These are phyloP conservation scores for Copromyces sp. DNA, from an alignment of 495 filamentous ascomycete species.

Conservation along the genomic window DNA sequence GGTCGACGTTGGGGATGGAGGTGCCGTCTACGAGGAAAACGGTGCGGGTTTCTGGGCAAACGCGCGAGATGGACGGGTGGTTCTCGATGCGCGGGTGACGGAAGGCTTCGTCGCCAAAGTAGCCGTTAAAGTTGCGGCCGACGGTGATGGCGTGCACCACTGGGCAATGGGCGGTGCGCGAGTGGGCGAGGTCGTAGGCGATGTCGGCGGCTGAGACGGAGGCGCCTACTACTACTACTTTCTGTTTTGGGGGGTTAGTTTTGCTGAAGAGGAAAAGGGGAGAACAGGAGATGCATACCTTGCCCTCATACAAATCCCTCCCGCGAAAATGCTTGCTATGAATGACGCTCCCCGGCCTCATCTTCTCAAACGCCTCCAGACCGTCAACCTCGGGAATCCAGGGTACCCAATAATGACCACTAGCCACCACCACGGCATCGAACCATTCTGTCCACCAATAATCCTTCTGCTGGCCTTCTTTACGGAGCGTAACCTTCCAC, in stretches of 20 bases:
- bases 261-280: neutral
- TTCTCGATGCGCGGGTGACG: constrained; percentile 36
- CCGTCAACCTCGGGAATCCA: constrained; percentile 54
- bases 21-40: constrained; percentile 41
- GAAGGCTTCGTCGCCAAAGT: constrained; percentile 43
- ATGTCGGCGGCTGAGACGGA: constrained; percentile 68
- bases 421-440: constrained; percentile 66
- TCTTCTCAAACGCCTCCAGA: constrained; percentile 27
- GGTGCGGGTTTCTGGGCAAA: constrained; percentile 23
- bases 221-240: constrained; percentile 59
- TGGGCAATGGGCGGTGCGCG: constrained; percentile 17
- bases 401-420: constrained; percentile 61
- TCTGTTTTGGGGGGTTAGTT: constrained; percentile 7
- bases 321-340: constrained; percentile 60
- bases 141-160: constrained; percentile 25
- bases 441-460: constrained; percentile 38
- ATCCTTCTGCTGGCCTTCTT: constrained; percentile 20
- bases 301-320: constrained; percentile 44
- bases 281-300: constrained; percentile 19
- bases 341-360: constrained; percentile 40
- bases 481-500: constrained; percentile 28
- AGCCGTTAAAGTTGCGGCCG: constrained; percentile 35
- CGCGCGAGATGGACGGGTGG: constrained; percentile 34
- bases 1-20: constrained; percentile 37
- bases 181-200: constrained; percentile 50